These are phyloP conservation scores for Teratosphaeria destructans DNA, from an alignment of 2,329 filamentous ascomycete species.

Conservation along the genomic window DNA sequence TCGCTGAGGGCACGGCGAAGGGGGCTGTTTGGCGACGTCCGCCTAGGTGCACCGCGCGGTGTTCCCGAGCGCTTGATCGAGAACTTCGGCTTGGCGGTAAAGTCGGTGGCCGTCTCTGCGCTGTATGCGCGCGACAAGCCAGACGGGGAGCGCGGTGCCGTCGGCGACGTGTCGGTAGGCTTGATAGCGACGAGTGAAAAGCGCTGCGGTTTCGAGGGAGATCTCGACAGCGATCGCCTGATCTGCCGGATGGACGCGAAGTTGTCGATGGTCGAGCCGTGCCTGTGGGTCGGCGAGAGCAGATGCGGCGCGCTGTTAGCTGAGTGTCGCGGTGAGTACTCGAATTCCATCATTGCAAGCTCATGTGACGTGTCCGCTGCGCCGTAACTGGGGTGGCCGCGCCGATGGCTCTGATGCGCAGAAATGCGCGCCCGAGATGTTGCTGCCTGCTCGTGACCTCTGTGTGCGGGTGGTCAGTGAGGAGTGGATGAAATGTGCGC, in stretches of 20 bases:
- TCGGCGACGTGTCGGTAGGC: slow-evolving; percentile 30
- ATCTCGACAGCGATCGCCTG: slow-evolving; percentile 78
- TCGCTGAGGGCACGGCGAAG: slow-evolving; percentile 65
- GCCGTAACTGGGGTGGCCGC: not conserved
- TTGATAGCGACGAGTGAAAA: slow-evolving; percentile 54
- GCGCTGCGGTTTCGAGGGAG: slow-evolving; percentile 69
- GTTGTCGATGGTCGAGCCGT: slow-evolving; percentile 57
- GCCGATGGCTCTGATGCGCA: not conserved
- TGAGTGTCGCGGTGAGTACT: slow-evolving; percentile 41
- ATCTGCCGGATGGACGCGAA: slow-evolving; percentile 73
- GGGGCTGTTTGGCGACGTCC: slow-evolving; percentile 70
- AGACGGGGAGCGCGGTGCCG: slow-evolving; percentile 29
- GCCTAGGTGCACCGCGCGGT: slow-evolving; percentile 43
- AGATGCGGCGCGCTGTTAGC: slow-evolving; percentile 70
- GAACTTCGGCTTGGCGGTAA: slow-evolving; percentile 37
- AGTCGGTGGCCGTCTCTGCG: slow-evolving; percentile 24
- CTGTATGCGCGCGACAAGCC: slow-evolving; percentile 35
- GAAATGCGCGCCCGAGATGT: not conserved
- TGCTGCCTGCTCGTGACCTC: not conserved
- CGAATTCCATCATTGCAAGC: slow-evolving; percentile 34
- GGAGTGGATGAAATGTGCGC: not conserved
- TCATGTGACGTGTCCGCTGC: slow-evolving; percentile 3
- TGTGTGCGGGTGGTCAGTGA: not conserved
- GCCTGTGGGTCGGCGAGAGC: slow-evolving; percentile 60
- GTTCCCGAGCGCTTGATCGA: slow-evolving; percentile 18